These are phyloP conservation scores for Leptomonas seymouri DNA, from an alignment of 208 protist species.

Conservation along the genomic window DNA sequence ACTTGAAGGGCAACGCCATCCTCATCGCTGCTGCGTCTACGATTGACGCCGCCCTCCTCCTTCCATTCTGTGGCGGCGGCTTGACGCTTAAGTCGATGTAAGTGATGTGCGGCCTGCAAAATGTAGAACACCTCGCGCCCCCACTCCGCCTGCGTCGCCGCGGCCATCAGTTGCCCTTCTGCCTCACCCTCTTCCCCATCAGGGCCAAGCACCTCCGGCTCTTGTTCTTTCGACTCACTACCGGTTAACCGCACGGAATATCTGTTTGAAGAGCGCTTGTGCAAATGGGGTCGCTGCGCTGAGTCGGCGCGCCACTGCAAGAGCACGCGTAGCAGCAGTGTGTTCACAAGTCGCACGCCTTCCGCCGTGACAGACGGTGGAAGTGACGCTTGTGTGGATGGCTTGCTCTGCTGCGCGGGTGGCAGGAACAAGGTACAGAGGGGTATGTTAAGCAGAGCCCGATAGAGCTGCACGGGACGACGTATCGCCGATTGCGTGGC, in stretches of 20 bases:
- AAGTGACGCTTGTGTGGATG: not conserved
- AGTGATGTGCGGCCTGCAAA: conserved; percentile 20
- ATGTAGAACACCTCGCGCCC: conserved; percentile 23
- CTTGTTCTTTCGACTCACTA: not conserved
- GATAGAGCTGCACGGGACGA: conserved; percentile 30
- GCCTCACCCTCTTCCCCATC: not conserved
- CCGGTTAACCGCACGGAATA: not conserved
- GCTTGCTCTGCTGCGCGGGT: not conserved
- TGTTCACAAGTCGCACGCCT: conserved; percentile 26
- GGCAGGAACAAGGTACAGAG: conserved; percentile 10
- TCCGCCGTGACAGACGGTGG: not conserved
- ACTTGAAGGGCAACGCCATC: not conserved
- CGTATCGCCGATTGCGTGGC: conserved; percentile 3
- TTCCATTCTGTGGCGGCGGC: not conserved
- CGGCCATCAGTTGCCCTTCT: not conserved
- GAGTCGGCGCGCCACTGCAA: conserved; percentile 20
- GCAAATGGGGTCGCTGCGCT: not conserved
- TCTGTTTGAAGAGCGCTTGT: not conserved
- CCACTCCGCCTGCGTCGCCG: conserved; percentile 8
- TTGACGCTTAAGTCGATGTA: conserved; percentile 4
- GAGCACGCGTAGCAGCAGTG: conserved; percentile 29
- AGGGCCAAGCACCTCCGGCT: not conserved
- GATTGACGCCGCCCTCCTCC: too few species aligned
- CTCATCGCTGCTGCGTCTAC: not conserved
- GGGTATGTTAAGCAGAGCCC: conserved; percentile 49